Evolutionary conservation across 176 grass and related monocot species (phyloP).

Genomic region (Avena eriantha): DNA sequence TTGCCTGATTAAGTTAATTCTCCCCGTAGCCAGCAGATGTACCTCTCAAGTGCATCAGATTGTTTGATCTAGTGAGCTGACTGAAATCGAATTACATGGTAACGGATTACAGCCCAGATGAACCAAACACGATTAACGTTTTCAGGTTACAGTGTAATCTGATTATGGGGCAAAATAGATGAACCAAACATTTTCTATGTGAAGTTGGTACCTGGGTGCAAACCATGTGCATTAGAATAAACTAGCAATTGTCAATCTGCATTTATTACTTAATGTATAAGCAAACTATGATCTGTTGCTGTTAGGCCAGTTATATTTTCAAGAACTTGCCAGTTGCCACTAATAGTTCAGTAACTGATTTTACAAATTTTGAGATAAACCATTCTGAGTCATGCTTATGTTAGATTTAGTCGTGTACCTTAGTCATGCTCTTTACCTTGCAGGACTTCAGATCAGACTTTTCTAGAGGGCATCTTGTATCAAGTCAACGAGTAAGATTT

Average conservation of each 20-base stretch:
- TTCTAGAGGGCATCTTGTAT: slow-evolving; percentile 80
- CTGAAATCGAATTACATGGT: not conserved
- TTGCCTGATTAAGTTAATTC: not conserved
- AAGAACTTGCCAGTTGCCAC: slow-evolving; percentile 26
- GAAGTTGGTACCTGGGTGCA: not conserved
- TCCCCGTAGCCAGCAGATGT: slow-evolving; percentile 7
- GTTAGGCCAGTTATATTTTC: slow-evolving; percentile 22
- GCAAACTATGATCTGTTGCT: slow-evolving; percentile 15
- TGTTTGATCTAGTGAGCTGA: slow-evolving; percentile 2
- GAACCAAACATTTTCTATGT: not conserved
- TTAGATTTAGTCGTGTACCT: slow-evolving; percentile 26
- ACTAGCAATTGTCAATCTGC: not conserved
- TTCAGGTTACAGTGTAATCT: too few species aligned
- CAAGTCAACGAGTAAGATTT: slow-evolving; percentile 74
- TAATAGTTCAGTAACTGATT: slow-evolving; percentile 13
- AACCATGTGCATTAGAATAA: slow-evolving; percentile 14
- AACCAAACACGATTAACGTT: too few species aligned
- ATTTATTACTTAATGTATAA: slow-evolving; percentile 20
- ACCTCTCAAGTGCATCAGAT: not conserved
- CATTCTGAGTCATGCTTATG: slow-evolving; percentile 19
- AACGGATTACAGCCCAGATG: too few species aligned
- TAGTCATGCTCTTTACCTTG: slow-evolving; percentile 38
- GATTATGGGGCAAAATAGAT: too few species aligned
- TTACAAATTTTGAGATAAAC: slow-evolving; percentile 33
- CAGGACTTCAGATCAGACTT: slow-evolving; percentile 88